phyloP scores from a whole-genome alignment of 2,329 filamentous ascomycete species.

The Lasiodiplodia gonubiensis region DNA sequence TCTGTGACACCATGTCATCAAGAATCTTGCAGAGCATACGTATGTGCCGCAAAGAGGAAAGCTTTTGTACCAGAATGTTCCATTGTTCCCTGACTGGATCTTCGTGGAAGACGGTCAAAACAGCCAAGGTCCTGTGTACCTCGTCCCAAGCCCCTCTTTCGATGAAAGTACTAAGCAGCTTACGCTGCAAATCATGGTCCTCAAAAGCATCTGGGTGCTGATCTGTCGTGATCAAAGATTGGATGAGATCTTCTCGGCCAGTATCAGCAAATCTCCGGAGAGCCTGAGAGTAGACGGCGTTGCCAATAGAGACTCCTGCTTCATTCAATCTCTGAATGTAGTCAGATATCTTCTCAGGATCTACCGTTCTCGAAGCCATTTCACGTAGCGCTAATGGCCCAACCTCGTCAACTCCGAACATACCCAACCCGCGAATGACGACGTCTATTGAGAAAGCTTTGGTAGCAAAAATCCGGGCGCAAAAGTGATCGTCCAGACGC shows the following conservation, averaged over 20 bases:
- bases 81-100: constrained; percentile 47
- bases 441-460: constrained; percentile 74
- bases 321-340: constrained; percentile 67
- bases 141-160: constrained; percentile 56
- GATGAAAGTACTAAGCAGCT: constrained; percentile 60
- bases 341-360: constrained; percentile 60
- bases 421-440: constrained; percentile 70
- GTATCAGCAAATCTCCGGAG: constrained; percentile 67
- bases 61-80: constrained; percentile 53
- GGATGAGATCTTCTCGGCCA: constrained; percentile 59
- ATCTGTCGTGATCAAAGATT: constrained; percentile 62
- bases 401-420: constrained; percentile 73
- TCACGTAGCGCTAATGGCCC: constrained; percentile 79
- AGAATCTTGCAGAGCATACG: constrained; percentile 43
- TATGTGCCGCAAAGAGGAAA: constrained; percentile 41
- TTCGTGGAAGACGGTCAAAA: constrained; percentile 54
- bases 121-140: constrained; percentile 62
- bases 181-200: constrained; percentile 60
- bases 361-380: constrained; percentile 70
- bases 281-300: constrained; percentile 69
- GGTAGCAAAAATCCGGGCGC: constrained; percentile 82
- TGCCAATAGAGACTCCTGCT: constrained; percentile 66
- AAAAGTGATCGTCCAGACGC: constrained; percentile 65
- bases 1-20: constrained; percentile 57
- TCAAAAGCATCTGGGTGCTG: constrained; percentile 70